Conservation (phyloP, 306 rosid species). For the Cucumis sativus region Cucumber_9930_V3 NC_026661.2:12589001-12589500, state of each 20-base stretch:
- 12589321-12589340: background rate
- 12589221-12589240: too few relatives aligned
- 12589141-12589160: too few relatives aligned
- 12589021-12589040: background rate
- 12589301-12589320: too few relatives aligned
- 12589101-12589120: background rate
- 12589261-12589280: too few relatives aligned
- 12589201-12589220: too few relatives aligned
- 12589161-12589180: too few relatives aligned
- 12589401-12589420: background rate
- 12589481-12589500: background rate
- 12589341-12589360: background rate
- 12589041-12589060: background rate
- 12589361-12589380: background rate
- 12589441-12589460: background rate
- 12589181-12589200: too few relatives aligned
- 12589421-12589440: too few relatives aligned
- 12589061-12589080: background rate
- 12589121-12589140: background rate
- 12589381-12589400: background rate
- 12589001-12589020: background rate
- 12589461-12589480: background rate
- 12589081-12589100: background rate
- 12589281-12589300: too few relatives aligned
- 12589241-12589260: too few relatives aligned